Evolutionary conservation across 1,284 basidiomycete genomes (phyloP), one percentile per base, ranked within the genome.

Genomic region (Cryptococcus deneoformans): DNA sequence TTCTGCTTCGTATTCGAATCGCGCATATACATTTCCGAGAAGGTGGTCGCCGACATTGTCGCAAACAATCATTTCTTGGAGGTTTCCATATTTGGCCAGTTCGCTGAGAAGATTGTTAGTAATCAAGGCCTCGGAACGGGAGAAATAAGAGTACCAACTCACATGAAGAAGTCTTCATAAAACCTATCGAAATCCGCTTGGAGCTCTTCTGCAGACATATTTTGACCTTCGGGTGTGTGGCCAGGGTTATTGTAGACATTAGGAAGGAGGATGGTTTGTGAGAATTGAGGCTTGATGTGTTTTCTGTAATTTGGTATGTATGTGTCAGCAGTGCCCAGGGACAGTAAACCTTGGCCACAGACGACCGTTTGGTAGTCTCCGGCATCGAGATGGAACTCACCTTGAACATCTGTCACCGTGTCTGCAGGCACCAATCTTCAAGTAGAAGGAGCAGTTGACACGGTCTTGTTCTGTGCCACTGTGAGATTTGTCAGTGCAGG

Each of bases 1-100:
- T 74, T 99, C 96, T 0, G 93, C 92, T 79, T 99, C 96, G 90
- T 90, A 96, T 73, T 97, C 93, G 75, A 92, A 99, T 46, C 96
- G 85, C 10, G 94, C 96, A 73, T 99, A 99, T 1, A 99, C 96
- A 72, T 99, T 99, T 35, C 96, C 96, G 71, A 98, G 94, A 46
- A 99, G 82, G 76, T 99, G 96, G 75, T 99, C 96, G 34, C 96
- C 96, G 36, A 99, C 93, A 73, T 99, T 99, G 80, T 99, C 96
- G 76, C 96, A 99, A 6, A 99, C 92, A 79, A 97, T 94, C 66
- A 99, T 84, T 79, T 99, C 96, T 53, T 96, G 80, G 50, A 99
- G 82, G 77, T 98, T 87, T 2, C 96, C 96, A 75, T 93, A 98
- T 78, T 96, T 95, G 56, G 90, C 83, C 50, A 99, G 79, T 75